Evolutionary conservation across 1,139 yeast species (phyloP).

Genomic region (Scheffersomyces illinoinensis): DNA sequence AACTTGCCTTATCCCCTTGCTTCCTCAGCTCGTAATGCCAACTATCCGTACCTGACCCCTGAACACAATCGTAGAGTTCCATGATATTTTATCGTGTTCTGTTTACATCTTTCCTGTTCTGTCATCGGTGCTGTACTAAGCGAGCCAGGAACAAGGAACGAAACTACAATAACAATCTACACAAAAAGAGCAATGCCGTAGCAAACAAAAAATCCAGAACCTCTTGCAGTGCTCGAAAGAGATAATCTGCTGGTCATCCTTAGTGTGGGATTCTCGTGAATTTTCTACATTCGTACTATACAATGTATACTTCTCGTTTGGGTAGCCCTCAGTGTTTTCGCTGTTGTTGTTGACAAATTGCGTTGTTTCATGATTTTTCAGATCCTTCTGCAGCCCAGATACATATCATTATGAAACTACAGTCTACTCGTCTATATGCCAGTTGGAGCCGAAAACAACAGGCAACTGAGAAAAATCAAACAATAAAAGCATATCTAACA

Average conservation of each 20-base stretch:
- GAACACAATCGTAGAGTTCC: neutral
- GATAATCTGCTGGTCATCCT: neutral
- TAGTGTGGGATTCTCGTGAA: neutral
- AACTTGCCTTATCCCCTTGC: neutral
- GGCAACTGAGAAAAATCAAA: neutral
- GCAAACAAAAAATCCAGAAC: neutral
- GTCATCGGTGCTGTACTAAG: neutral
- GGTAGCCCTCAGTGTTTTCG: neutral
- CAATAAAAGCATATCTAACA: neutral
- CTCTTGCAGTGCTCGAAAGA: neutral
- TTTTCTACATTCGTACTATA: neutral
- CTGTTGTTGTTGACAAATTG: neutral
- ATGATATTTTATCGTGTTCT: neutral
- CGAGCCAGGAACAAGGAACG: neutral
- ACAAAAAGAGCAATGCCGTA: neutral
- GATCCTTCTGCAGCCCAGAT: neutral
- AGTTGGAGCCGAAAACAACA: neutral
- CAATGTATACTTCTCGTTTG: neutral
- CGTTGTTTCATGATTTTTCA: neutral
- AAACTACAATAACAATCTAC: neutral
- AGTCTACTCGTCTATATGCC: neutral
- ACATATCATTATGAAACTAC: neutral
- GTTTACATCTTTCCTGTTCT: neutral
- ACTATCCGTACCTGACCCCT: neutral
- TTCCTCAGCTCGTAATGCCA: neutral